A percentile compares a stretch with the other conserved stretches of the same genome.
phyloP scores from a whole-genome alignment of 768 basidiomycete genomes.

The Boletus barrowsii region DNA sequence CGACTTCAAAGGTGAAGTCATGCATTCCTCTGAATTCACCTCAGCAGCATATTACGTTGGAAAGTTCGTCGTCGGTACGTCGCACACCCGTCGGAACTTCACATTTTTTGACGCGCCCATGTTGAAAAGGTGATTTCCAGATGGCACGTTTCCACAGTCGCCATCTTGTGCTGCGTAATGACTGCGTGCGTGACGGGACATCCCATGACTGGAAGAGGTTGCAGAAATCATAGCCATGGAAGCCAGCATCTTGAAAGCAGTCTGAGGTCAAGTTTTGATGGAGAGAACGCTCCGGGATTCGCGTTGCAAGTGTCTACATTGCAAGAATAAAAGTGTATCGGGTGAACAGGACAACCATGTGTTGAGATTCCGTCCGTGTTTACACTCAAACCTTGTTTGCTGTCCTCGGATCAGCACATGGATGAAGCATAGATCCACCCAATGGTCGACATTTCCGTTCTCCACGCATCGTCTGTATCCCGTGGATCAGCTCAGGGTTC shows the following conservation, averaged over 20 bases:
- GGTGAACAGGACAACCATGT: too few relatives aligned
- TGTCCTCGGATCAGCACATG: too few relatives aligned
- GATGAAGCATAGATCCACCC: too few relatives aligned
- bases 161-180: slow-evolving; percentile 30
- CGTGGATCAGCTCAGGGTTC: too few relatives aligned
- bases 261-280: slow-evolving; percentile 21
- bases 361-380: too few relatives aligned
- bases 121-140: slow-evolving; percentile 19
- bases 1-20: slow-evolving; percentile 48
- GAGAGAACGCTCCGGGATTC: too few relatives aligned
- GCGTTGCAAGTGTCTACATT: too few relatives aligned
- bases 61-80: slow-evolving; percentile 37
- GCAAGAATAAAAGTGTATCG: too few relatives aligned
- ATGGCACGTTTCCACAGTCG: slow-evolving; percentile 28
- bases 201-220: not conserved
- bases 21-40: slow-evolving; percentile 54
- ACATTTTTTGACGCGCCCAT: not conserved
- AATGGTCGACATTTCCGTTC: too few relatives aligned
- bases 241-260: slow-evolving; percentile 23
- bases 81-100: not conserved
- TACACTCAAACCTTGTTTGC: too few relatives aligned
- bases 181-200: not conserved
- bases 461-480: too few relatives aligned
- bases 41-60: slow-evolving; percentile 48
- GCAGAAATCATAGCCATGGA: slow-evolving; percentile 32